Base-by-base conservation (phyloP, 768 basidiomycete genomes). In the Kwoniella newhampshirensis region DNA sequence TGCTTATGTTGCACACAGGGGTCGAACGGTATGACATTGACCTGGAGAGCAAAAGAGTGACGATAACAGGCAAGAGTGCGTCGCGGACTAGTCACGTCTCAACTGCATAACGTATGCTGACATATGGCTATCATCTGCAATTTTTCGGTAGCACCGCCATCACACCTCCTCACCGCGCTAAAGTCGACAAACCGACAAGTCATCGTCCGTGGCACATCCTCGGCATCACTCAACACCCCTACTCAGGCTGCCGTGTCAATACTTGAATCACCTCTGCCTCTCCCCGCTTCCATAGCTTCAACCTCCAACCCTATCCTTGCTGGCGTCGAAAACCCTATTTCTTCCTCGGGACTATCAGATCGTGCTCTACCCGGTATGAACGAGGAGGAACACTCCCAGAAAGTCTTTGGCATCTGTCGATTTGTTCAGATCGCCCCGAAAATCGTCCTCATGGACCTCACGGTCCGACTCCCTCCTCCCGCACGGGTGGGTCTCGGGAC, bases 401-500 rank as follows among this genome's bases (percentile, higher is more conserved):
- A 76, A 57, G 75, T 76, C 11, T 73, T 73, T 58, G 75, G 75
- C 13, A 74, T 76, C 27, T 71, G 70, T 39, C 67, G 75, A 17
- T 67, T 76, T 42, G 71, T 76, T 7, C 75, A 76, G 37, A 73
- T 76, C 25, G 68, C 68, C 0, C 73, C 75, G 3, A 59, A 64
- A 25, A 60, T 65, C 4, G 57, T 70, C 21, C 59, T 76, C 9
- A 66, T 76, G 65, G 75, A 76, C 51, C 54, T 76, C n/a, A 76
- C 73, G 0, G 67, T 76, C 21, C 54, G 71, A 17, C 55, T 76
- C 25, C 75, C 75, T 7, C 70, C 75, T 26, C 62, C 66, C 15
- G 43, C 68, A 7, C 45, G 41, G 28, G 59, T 72, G 20, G 70
- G 70, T 32, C 47, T 71, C 11, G 44, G 50, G 17, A 28, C 43